Conservation (phyloP, 2,329 filamentous ascomycete species). For the Apiospora phragmitis region DNA sequence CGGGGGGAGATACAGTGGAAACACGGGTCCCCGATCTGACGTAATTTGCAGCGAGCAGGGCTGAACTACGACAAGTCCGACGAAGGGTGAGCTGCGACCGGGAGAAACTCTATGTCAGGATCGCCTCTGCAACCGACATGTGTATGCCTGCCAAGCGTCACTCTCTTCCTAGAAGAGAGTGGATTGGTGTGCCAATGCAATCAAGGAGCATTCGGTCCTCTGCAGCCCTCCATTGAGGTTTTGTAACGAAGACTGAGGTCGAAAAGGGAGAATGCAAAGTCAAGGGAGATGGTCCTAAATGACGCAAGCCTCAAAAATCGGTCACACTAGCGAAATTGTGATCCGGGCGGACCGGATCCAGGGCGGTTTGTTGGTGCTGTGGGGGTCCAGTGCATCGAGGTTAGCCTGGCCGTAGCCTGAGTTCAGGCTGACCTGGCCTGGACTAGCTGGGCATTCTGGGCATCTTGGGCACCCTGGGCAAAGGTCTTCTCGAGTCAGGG, state of each 20-base stretch:
- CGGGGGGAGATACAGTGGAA: neutral
- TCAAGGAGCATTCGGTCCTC: neutral
- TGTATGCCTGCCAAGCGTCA: neutral
- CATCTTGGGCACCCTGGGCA: neutral
- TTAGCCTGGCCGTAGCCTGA: neutral
- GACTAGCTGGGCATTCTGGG: neutral
- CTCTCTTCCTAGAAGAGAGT: neutral
- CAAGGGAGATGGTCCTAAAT: neutral
- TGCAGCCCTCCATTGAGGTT: neutral
- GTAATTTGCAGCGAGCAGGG: neutral
- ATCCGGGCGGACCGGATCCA: constrained; percentile 7
- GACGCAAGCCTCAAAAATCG: neutral
- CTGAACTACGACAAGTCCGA: neutral
- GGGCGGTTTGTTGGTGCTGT: neutral
- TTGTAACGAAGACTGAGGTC: neutral
- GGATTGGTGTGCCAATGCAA: neutral
- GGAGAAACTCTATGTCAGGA: neutral
- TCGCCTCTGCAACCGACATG: neutral
- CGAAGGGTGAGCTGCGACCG: neutral
- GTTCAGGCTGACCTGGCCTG: neutral
- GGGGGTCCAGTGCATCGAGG: neutral
- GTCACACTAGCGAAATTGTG: constrained; percentile 2
- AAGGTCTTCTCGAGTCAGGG: neutral
- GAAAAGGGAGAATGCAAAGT: neutral
- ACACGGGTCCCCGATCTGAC: neutral